phyloP scores from a whole-genome alignment of 257 asterid species.

The Paraleonurus japonicus region DNA sequence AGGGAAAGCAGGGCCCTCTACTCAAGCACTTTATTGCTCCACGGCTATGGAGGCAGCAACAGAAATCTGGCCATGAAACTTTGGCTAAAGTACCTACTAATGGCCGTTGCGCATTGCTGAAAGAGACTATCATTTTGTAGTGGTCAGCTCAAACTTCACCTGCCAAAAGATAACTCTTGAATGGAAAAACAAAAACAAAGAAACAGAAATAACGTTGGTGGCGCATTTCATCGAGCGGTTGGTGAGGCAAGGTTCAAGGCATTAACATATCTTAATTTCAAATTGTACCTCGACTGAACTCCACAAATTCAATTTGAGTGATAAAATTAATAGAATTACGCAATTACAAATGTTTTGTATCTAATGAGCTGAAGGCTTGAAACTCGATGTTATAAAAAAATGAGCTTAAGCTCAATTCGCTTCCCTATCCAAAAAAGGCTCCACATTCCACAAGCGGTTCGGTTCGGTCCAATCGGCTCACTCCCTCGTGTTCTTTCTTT shows the following conservation, averaged over 20 bases:
- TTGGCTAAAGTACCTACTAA: constrained; percentile 11
- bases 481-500: too few relatives aligned
- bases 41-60: constrained; percentile 18
- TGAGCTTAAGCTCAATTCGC: not conserved
- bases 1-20: not conserved
- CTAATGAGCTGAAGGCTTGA: not conserved
- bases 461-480: constrained; percentile 3
- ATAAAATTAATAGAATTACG: not conserved
- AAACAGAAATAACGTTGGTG: not conserved
- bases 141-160: constrained; percentile 12
- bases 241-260: constrained; percentile 20
- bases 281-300: not conserved
- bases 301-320: not conserved
- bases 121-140: constrained; percentile 37
- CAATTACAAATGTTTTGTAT: not conserved
- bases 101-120: constrained; percentile 32
- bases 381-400: too few relatives aligned
- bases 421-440: not conserved
- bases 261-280: not conserved
- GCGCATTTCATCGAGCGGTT: constrained; percentile 35
- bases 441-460: not conserved
- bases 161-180: not conserved
- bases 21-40: constrained; percentile 14
- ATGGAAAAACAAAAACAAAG: not conserved
- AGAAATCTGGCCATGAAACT: constrained; percentile 24